Conservation (phyloP, 441 rosid species). For the Omphalea diandra region DNA sequence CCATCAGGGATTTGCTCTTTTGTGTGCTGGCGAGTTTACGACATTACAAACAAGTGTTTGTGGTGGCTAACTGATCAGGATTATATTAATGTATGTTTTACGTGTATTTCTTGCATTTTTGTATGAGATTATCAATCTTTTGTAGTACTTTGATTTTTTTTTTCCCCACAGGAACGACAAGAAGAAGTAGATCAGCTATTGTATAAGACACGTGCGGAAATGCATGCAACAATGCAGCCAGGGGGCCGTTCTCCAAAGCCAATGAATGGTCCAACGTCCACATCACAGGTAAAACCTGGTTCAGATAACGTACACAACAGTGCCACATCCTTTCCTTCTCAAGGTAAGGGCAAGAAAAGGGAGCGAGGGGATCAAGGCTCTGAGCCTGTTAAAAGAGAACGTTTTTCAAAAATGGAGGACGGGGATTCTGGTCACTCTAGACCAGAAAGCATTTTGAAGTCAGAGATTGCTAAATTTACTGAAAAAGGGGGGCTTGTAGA, state of each 20-base stretch:
- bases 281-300: constrained; percentile 63
- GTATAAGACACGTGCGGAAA: constrained; percentile 58
- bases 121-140: background rate
- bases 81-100: constrained; percentile 67
- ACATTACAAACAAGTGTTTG: constrained; percentile 61
- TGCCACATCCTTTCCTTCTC: constrained; percentile 59
- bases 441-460: constrained; percentile 55
- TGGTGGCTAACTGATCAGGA: constrained; percentile 98
- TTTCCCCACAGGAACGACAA: constrained; percentile 58
- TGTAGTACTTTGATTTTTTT: constrained; percentile 10
- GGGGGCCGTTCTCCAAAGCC: constrained; percentile 91
- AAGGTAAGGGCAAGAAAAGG: constrained; percentile 88
- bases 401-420: constrained; percentile 58
- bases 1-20: constrained; percentile 76
- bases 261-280: constrained; percentile 70
- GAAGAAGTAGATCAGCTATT: constrained; percentile 81
- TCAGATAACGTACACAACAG: constrained; percentile 59
- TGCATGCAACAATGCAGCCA: constrained; percentile 77
- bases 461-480: constrained; percentile 71
- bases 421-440: constrained; percentile 52
- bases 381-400: constrained; percentile 76
- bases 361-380: constrained; percentile 80
- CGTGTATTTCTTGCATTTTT: background rate
- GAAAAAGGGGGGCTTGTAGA: constrained; percentile 85
- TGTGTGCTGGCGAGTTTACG: constrained; percentile 87